phyloP scores from a whole-genome alignment of 345 rosid species.

The Corymbia maculata region DNA sequence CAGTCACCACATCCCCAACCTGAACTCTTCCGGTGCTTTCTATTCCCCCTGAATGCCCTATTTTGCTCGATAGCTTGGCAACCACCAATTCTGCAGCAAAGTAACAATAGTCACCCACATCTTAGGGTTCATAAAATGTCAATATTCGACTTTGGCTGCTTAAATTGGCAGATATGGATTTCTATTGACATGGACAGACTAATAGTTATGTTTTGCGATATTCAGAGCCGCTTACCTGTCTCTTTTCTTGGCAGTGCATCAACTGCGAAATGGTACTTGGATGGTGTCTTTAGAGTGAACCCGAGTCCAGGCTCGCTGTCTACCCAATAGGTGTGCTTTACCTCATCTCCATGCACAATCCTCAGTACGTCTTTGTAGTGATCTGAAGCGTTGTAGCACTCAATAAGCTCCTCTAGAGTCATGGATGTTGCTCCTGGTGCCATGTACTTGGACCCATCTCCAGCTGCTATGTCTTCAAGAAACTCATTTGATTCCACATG shows the following conservation, averaged over 20 bases:
- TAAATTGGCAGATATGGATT: neutral
- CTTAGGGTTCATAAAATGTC: neutral
- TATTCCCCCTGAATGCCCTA: constrained; percentile 9
- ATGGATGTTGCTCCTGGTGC: constrained; percentile 7
- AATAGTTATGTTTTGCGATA: neutral
- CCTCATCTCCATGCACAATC: constrained; percentile 2
- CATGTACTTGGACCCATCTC: constrained; percentile 13
- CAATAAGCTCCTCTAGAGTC: constrained; percentile 12
- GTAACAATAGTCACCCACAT: neutral
- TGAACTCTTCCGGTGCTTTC: constrained; percentile 18
- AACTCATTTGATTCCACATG: constrained; percentile 16
- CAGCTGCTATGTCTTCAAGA: constrained; percentile 15
- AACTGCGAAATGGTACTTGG: neutral
- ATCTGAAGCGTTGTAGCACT: constrained; percentile 13
- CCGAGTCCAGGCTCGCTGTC: constrained; percentile 21
- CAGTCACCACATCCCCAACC: constrained; percentile 17
- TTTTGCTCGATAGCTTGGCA: constrained; percentile 9
- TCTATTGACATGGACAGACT: neutral
- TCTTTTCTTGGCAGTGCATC: constrained; percentile 3
- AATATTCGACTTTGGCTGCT: neutral
- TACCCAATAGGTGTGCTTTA: constrained; percentile 17
- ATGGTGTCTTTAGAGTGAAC: constrained; percentile 8
- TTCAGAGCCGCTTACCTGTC: constrained; percentile 7
- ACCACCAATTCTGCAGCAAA: constrained; percentile 14
- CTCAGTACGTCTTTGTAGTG: constrained; percentile 23